These are phyloP conservation scores for Gillenia trifoliata DNA, from an alignment of 306 rosid species.

Conservation along the genomic window DNA sequence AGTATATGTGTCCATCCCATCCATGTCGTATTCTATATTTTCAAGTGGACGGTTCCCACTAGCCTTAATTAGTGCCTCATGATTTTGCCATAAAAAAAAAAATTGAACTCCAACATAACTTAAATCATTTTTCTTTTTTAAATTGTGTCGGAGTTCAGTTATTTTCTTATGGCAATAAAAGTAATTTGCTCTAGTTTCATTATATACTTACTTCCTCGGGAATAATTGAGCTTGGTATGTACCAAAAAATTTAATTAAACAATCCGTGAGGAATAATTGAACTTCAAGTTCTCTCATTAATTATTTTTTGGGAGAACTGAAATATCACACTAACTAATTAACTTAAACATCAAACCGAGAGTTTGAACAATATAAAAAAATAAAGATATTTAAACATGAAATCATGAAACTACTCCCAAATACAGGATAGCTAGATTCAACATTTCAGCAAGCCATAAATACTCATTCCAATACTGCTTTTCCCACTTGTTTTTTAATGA, in stretches of 20 bases:
- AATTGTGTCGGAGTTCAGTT: too few species aligned
- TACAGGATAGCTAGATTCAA: not conserved
- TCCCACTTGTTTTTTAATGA: not conserved
- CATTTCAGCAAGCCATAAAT: not conserved
- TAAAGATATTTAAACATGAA: not conserved
- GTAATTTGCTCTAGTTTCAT: too few species aligned
- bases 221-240: not conserved
- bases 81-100: too few species aligned
- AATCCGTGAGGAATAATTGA: not conserved
- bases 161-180: too few species aligned
- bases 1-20: too few species aligned
- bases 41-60: too few species aligned
- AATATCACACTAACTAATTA: not conserved
- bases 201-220: too few species aligned
- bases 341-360: not conserved
- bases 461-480: not conserved
- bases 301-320: not conserved
- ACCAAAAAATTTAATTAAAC: not conserved
- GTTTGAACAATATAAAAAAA: not conserved
- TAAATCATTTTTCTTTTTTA: too few species aligned
- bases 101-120: too few species aligned
- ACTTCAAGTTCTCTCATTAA: not conserved
- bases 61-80: too few species aligned
- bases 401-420: not conserved
- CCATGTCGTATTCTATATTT: too few species aligned